Evolutionary conservation across 2,329 filamentous ascomycete species (phyloP).

Genomic region (Tolypocladium inflatum): DNA sequence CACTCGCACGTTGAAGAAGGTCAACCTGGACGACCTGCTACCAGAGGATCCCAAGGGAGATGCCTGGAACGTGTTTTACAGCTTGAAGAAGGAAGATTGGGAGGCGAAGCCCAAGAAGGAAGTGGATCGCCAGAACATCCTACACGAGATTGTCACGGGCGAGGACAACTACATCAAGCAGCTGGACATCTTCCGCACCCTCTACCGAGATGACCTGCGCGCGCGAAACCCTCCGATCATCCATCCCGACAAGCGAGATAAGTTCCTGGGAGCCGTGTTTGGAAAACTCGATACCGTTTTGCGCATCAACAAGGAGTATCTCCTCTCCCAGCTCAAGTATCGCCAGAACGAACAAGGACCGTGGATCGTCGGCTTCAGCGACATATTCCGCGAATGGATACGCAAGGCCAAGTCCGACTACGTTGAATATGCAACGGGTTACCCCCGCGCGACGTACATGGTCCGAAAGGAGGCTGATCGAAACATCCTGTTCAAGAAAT

Average conservation of each 20-base stretch:
- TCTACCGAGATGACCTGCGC: slow-evolving; percentile 77
- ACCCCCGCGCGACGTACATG: slow-evolving; percentile 73
- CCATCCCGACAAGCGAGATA: slow-evolving; percentile 63
- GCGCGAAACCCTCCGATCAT: slow-evolving; percentile 72
- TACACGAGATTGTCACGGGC: slow-evolving; percentile 91
- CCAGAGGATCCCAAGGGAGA: slow-evolving; percentile 61
- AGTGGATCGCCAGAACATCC: slow-evolving; percentile 81
- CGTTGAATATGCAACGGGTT: slow-evolving; percentile 83
- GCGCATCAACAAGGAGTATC: slow-evolving; percentile 83
- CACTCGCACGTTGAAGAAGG: slow-evolving; percentile 87
- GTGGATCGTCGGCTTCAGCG: slow-evolving; percentile 88
- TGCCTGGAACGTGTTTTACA: slow-evolving; percentile 88
- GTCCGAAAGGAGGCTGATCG: slow-evolving; percentile 76
- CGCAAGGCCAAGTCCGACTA: slow-evolving; percentile 84
- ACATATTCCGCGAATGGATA: slow-evolving; percentile 98
- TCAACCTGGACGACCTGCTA: slow-evolving; percentile 69
- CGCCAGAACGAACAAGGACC: slow-evolving; percentile 94
- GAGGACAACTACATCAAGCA: slow-evolving; percentile 89
- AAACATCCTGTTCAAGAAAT: slow-evolving; percentile 79
- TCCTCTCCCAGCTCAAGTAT: slow-evolving; percentile 91
- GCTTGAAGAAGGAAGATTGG: slow-evolving; percentile 66
- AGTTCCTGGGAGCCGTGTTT: slow-evolving; percentile 79
- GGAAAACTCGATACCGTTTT: slow-evolving; percentile 84
- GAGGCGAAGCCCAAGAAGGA: slow-evolving; percentile 73
- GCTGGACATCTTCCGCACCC: slow-evolving; percentile 70